Conservation (phyloP, 2,329 filamentous ascomycete genomes). For the Neopestalotiopsis clavispora region DNA sequence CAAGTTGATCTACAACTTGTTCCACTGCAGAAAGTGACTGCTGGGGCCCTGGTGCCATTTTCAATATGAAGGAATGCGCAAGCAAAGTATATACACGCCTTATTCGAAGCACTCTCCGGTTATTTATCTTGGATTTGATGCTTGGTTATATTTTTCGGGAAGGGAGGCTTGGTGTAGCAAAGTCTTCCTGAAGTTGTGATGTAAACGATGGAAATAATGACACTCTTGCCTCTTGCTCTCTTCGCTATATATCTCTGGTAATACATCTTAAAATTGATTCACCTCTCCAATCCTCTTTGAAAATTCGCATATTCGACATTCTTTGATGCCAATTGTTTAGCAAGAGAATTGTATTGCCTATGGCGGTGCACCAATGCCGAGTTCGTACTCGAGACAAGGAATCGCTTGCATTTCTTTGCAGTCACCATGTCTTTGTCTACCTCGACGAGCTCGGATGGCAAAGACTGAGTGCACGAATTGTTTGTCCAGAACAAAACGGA, state of each 20-base stretch:
- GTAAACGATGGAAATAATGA: too few relatives aligned
- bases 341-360: not conserved
- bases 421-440: not conserved
- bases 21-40: not conserved
- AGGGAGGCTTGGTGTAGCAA: too few relatives aligned
- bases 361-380: not conserved
- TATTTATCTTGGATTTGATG: too few relatives aligned
- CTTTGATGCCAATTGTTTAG: not conserved
- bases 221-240: too few relatives aligned
- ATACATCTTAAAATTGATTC: not conserved
- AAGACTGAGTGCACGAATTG: not conserved
- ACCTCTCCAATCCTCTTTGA: not conserved
- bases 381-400: not conserved
- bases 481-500: not conserved
- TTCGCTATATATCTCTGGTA: too few relatives aligned
- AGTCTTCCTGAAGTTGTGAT: too few relatives aligned
- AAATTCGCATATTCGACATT: not conserved
- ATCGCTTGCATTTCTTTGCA: not conserved
- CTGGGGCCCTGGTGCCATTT: not conserved
- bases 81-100: too few relatives aligned
- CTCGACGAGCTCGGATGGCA: not conserved
- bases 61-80: not conserved
- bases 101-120: too few relatives aligned
- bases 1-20: conserved; percentile 12
- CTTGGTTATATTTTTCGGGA: too few relatives aligned